Evolutionary conservation across 129 eudicot genomes (phyloP).

Genomic region (Pulicaria dysenterica): DNA sequence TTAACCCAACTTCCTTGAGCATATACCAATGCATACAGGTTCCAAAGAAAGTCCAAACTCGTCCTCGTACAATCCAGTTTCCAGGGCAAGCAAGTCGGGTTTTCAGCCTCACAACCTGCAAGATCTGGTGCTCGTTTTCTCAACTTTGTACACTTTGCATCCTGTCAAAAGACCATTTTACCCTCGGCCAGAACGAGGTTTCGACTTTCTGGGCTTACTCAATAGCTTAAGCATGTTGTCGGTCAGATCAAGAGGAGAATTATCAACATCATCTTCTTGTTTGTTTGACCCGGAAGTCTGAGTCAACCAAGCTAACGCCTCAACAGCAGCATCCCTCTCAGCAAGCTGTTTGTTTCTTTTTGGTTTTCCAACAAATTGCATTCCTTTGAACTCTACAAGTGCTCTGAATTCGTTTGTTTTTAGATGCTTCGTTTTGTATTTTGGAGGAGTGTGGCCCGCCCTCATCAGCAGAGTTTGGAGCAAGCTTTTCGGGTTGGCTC

Average conservation of each 20-base stretch:
- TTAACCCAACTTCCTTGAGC: neutral
- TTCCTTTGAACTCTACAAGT: conserved; percentile 88
- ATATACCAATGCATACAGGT: neutral
- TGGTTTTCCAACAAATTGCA: conserved; percentile 98
- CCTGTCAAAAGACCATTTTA: conserved; percentile 1
- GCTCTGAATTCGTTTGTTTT: conserved; percentile 97
- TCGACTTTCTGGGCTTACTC: conserved; percentile 65
- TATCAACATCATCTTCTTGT: conserved; percentile 47
- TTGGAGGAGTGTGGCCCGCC: conserved; percentile 97
- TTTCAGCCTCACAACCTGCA: neutral
- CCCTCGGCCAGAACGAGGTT: conserved; percentile 42
- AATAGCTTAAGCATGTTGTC: conserved; percentile 93
- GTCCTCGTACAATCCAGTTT: neutral
- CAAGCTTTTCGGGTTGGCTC: conserved; percentile 89
- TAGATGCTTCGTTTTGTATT: conserved; percentile 90
- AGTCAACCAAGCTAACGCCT: conserved; percentile 94
- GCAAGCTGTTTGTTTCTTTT: conserved; percentile 85
- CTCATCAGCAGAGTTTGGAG: conserved; percentile 91
- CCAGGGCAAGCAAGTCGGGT: neutral
- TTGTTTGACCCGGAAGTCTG: conserved; percentile 61
- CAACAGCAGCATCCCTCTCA: conserved; percentile 91
- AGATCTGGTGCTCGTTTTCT: conserved; percentile 6
- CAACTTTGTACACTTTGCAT: conserved; percentile 16
- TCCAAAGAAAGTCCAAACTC: neutral
- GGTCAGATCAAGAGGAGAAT: conserved; percentile 67